These are phyloP conservation scores for Trichoderma sp. DNA, from an alignment of 2,329 filamentous ascomycete genomes.

Conservation along the genomic window DNA sequence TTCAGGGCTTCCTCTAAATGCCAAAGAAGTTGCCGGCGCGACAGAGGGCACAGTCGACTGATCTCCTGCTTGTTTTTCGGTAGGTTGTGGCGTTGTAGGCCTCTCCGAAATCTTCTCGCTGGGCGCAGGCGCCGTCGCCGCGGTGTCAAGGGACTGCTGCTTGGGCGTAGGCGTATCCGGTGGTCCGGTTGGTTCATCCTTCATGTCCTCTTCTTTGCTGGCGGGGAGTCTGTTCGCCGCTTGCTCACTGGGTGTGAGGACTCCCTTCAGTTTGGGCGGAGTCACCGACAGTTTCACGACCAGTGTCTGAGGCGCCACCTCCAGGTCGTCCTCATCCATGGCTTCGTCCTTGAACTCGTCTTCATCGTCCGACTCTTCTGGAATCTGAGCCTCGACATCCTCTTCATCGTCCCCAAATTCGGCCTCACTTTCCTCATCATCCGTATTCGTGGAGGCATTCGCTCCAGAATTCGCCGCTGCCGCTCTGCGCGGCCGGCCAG, in stretches of 20 bases:
- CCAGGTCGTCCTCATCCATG: constrained; percentile 57
- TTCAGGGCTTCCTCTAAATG: constrained; percentile 64
- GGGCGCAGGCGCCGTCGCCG: neutral
- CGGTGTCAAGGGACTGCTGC: constrained; percentile 6
- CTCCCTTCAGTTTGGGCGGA: constrained; percentile 43
- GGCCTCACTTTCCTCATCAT: constrained; percentile 72
- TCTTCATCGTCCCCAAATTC: constrained; percentile 77
- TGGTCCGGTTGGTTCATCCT: constrained; percentile 34
- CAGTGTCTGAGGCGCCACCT: constrained; percentile 59
- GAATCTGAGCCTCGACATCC: constrained; percentile 67
- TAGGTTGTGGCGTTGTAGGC: constrained; percentile 29
- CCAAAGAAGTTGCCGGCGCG: constrained; percentile 51
- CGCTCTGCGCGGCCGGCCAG: constrained; percentile 54
- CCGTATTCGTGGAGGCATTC: constrained; percentile 58
- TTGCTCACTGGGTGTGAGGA: constrained; percentile 34
- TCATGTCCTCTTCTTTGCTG: constrained; percentile 29
- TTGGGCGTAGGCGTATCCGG: constrained; percentile 33
- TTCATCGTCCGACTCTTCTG: constrained; percentile 62
- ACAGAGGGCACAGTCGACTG: constrained; percentile 39
- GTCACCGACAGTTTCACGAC: constrained; percentile 72
- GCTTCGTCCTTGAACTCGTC: constrained; percentile 60
- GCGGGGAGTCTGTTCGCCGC: constrained; percentile 34
- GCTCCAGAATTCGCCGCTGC: constrained; percentile 51
- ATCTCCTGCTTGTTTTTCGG: constrained; percentile 22
- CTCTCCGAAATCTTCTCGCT: constrained; percentile 4